Conservation (phyloP, 1,284 basidiomycete species). For the Bjerkandera adusta region DNA sequence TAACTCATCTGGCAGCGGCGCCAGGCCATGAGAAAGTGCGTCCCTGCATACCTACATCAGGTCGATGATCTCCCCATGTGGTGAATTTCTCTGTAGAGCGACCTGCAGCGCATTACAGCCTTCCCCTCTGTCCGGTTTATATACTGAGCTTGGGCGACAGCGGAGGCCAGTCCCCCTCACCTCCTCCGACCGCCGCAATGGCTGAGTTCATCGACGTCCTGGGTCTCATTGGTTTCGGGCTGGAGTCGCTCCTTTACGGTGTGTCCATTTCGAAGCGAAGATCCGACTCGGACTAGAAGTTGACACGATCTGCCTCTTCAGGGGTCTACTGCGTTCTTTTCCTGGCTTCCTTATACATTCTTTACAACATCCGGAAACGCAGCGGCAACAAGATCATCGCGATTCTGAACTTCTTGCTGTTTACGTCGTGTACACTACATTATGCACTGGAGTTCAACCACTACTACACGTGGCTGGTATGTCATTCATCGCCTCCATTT, state of each 20-base stretch:
- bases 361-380: neutral
- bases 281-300: too few species aligned
- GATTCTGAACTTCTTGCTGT: neutral
- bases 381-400: neutral
- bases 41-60: too few species aligned
- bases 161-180: too few species aligned
- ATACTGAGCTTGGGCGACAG: too few species aligned
- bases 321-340: conserved; percentile 1
- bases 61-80: too few species aligned
- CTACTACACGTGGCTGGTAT: neutral
- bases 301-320: neutral
- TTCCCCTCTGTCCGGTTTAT: too few species aligned
- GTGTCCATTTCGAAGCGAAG: too few species aligned
- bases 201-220: conserved; percentile 1
- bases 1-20: too few species aligned
- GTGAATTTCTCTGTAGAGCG: too few species aligned
- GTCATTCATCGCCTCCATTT: neutral
- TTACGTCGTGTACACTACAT: neutral
- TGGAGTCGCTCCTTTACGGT: conserved; percentile 3
- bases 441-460: neutral
- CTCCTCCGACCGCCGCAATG: too few species aligned
- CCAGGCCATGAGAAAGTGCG: too few species aligned
- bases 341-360: neutral
- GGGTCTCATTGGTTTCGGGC: conserved; percentile 3
- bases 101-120: too few species aligned